Percentiles rank a stretch among this genome's conserved stretches.
These are phyloP conservation scores for Mycena galericulata DNA, from an alignment of 768 basidiomycete genomes.

Conservation along the genomic window DNA sequence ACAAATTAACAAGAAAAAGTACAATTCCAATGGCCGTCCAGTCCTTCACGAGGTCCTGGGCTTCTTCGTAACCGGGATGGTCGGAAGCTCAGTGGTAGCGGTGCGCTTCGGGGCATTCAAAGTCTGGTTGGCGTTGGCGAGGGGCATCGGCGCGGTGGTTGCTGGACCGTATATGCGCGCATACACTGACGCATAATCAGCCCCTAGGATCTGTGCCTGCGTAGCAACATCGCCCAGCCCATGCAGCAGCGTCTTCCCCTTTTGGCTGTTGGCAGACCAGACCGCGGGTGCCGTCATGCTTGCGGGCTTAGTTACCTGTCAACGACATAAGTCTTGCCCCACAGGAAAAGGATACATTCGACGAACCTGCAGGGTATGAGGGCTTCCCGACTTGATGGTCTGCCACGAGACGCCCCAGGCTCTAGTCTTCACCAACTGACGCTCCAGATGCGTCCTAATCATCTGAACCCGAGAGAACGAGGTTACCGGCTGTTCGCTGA, in stretches of 20 bases:
- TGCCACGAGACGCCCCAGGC: slow-evolving; percentile 23
- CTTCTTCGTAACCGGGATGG: slow-evolving; percentile 9
- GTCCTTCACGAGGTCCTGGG: background rate
- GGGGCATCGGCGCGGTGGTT: background rate
- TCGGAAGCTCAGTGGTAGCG: background rate
- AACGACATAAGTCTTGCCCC: background rate
- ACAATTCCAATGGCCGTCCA: background rate
- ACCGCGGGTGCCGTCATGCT: slow-evolving; percentile 30
- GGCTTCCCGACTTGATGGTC: slow-evolving; percentile 18
- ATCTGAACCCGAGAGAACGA: slow-evolving; percentile 2
- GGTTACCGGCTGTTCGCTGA: background rate
- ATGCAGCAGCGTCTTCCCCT: slow-evolving; percentile 19
- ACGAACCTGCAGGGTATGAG: slow-evolving; percentile 31
- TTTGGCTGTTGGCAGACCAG: slow-evolving; percentile 27
- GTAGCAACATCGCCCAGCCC: slow-evolving; percentile 23
- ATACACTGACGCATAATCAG: slow-evolving; percentile 6
- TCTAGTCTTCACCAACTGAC: background rate
- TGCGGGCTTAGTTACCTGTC: slow-evolving; percentile 33
- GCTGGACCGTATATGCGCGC: slow-evolving; percentile 13
- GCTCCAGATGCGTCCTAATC: slow-evolving; percentile 32
- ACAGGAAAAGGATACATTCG: no score
- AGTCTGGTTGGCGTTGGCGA: slow-evolving; percentile 10
- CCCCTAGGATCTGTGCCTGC: slow-evolving; percentile 25
- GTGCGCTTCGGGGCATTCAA: slow-evolving; percentile 21
- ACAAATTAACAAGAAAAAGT: background rate